phyloP scores from a whole-genome alignment of 768 basidiomycete genomes.

The Suillus luteus region DNA sequence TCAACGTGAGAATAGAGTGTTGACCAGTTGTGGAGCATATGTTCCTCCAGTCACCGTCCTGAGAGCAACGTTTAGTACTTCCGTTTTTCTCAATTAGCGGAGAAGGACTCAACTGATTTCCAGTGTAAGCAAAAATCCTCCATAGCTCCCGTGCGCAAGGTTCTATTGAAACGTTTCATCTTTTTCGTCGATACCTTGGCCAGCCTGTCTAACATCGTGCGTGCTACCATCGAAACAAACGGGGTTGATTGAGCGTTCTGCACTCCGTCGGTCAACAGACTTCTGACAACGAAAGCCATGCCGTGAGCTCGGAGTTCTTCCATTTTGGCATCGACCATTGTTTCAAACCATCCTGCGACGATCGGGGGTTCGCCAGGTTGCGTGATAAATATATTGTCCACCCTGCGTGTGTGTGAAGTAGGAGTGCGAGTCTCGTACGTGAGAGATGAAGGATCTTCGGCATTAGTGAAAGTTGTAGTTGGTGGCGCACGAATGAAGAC shows the following conservation, averaged over 20 bases:
- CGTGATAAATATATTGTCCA: neutral
- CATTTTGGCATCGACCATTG: constrained; percentile 11
- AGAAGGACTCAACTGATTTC: constrained; percentile 12
- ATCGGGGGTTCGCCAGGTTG: neutral
- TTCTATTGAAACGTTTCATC: constrained; percentile 10
- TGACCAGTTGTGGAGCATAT: constrained; percentile 5
- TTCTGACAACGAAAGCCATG: constrained; percentile 8
- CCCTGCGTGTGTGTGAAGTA: neutral
- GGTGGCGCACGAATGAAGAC: constrained; percentile 21
- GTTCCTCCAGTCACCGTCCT: constrained; percentile 21
- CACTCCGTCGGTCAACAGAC: constrained; percentile 11
- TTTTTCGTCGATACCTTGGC: constrained; percentile 2
- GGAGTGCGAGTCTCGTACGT: constrained; percentile 10
- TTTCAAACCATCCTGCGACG: constrained; percentile 16
- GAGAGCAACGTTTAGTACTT: constrained; percentile 4
- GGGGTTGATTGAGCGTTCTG: constrained; percentile 10
- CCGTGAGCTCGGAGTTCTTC: constrained; percentile 7
- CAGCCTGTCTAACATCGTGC: constrained; percentile 11
- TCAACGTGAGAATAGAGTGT: constrained; percentile 16
- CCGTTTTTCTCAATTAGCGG: neutral
- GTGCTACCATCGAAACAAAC: constrained; percentile 8
- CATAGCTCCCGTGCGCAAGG: constrained; percentile 14
- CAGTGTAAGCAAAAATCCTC: constrained; percentile 18
- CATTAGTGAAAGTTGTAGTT: constrained; percentile 19
- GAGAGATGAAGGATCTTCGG: constrained; percentile 5